Conservation (phyloP, 495 filamentous ascomycete species). For the Chaetomium cochliodes region DNA sequence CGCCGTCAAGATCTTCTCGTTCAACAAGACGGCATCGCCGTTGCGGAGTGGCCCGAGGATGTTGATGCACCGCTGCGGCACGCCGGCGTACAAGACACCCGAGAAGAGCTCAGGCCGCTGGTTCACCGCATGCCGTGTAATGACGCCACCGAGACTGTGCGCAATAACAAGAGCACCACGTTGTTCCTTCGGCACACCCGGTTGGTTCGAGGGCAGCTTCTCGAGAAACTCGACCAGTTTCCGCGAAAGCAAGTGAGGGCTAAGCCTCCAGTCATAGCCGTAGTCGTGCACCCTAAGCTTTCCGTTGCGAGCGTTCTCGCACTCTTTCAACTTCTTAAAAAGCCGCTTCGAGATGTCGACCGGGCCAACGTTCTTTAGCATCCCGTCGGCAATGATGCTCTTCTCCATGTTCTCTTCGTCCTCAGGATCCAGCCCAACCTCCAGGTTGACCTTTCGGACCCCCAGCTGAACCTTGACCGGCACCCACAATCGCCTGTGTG, state of each 20-base stretch:
- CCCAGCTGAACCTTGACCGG: slow-evolving; percentile 93
- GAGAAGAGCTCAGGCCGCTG: slow-evolving; percentile 82
- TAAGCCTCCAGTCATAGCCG: slow-evolving; percentile 94
- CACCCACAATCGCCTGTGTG: slow-evolving; percentile 83
- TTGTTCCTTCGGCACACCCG: slow-evolving; percentile 45
- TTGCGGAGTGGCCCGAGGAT: slow-evolving; percentile 88
- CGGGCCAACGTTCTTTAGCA: slow-evolving; percentile 85
- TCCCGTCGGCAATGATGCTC: slow-evolving; percentile 75
- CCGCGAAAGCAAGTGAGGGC: slow-evolving; percentile 71
- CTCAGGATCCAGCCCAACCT: slow-evolving; percentile 77
- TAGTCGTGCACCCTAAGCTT: slow-evolving; percentile 82
- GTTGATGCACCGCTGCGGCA: slow-evolving; percentile 82
- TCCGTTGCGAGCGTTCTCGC: slow-evolving; percentile 66
- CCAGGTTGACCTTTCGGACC: slow-evolving; percentile 86
- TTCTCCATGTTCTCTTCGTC: slow-evolving; percentile 86
- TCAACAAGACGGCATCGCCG: slow-evolving; percentile 86
- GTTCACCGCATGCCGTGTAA: slow-evolving; percentile 88
- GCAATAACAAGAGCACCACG: slow-evolving; percentile 80
- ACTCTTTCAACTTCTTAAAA: slow-evolving; percentile 72
- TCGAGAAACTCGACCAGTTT: slow-evolving; percentile 70
- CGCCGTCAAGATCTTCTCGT: slow-evolving; percentile 85
- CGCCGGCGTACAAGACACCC: slow-evolving; percentile 82
- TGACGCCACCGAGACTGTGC: slow-evolving; percentile 85
- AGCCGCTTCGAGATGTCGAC: slow-evolving; percentile 84
- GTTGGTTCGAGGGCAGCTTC: slow-evolving; percentile 69